These are phyloP conservation scores for Eucalyptus viminalis DNA, from an alignment of 345 rosid genomes.

Conservation along the genomic window DNA sequence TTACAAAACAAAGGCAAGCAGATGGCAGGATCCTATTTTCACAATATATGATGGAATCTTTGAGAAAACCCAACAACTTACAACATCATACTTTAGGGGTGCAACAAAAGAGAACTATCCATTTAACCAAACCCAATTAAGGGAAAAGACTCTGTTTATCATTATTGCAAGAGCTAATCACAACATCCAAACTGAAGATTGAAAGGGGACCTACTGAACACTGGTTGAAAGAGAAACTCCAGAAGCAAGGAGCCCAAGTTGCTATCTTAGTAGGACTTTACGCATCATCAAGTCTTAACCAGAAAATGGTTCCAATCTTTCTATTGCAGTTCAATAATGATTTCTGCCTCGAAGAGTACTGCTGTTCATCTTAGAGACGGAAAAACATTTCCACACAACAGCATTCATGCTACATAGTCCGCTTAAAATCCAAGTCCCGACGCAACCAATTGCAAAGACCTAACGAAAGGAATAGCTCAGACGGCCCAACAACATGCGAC, in stretches of 20 bases:
- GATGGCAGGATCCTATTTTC: neutral
- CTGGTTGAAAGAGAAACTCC: neutral
- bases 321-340: neutral
- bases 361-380: neutral
- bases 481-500: neutral
- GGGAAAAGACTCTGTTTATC: neutral
- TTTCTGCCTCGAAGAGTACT: neutral
- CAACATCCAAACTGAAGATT: neutral
- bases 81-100: neutral
- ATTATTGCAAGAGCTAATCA: neutral
- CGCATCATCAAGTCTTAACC: neutral
- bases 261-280: neutral
- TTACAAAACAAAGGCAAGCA: neutral
- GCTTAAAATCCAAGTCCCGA: neutral
- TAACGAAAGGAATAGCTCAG: neutral
- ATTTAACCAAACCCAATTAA: neutral
- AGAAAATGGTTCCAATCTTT: neutral
- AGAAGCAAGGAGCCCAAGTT: neutral
- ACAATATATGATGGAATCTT: neutral
- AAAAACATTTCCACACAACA: neutral
- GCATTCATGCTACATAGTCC: neutral
- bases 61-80: neutral
- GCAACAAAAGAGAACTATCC: neutral
- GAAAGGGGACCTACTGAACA: neutral
- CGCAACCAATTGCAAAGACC: neutral